These are phyloP conservation scores for Melocanna baccifera DNA, from an alignment of 176 grass and related monocot species.

Conservation along the genomic window DNA sequence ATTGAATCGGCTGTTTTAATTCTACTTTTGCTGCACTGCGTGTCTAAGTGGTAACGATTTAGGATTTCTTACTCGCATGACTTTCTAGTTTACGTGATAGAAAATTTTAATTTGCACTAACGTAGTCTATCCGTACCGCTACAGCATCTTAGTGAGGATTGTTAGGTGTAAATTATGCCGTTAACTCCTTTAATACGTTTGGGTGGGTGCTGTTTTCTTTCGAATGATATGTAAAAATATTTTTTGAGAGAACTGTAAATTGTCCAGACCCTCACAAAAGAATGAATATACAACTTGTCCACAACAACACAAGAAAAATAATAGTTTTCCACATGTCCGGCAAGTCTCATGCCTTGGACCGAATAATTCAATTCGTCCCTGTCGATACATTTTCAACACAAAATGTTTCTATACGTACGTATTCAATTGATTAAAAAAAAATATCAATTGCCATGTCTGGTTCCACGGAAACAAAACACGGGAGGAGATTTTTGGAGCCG, in stretches of 20 bases:
- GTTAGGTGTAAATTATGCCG: not conserved
- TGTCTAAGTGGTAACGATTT: too few relatives aligned
- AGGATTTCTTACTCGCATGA: too few relatives aligned
- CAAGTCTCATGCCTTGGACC: not conserved
- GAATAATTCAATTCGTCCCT: not conserved
- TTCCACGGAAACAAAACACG: conserved; percentile 26
- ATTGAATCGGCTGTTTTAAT: too few relatives aligned
- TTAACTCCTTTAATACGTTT: not conserved
- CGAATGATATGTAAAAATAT: not conserved
- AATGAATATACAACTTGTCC: not conserved
- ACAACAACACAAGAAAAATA: not conserved
- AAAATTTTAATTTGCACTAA: too few relatives aligned
- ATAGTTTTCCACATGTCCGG: not conserved
- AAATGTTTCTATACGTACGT: not conserved
- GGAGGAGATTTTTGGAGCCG: not conserved
- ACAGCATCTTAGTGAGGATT: not conserved
- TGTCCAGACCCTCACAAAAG: not conserved
- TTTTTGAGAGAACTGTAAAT: too few relatives aligned
- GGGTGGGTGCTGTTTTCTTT: not conserved
- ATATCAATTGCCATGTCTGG: not conserved
- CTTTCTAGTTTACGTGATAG: too few relatives aligned
- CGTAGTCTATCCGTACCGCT: too few relatives aligned
- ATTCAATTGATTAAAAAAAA: not conserved
- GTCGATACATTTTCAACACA: not conserved
- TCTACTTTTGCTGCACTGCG: too few relatives aligned